phyloP scores from a whole-genome alignment of 108 stramenopile genomes.

The Cafeteria roenbergensis region DNA sequence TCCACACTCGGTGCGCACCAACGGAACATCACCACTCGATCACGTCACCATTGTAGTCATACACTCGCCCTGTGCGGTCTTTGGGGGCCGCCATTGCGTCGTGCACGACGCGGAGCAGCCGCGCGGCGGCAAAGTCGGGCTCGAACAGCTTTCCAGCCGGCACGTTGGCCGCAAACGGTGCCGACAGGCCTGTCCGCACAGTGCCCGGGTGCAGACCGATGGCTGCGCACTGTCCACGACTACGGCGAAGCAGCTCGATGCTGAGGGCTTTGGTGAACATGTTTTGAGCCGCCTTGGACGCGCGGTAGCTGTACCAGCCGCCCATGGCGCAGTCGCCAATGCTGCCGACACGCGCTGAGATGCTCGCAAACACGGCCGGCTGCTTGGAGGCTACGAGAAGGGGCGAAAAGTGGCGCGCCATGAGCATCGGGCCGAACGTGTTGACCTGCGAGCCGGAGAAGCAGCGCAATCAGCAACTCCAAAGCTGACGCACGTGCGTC shows the following conservation, averaged over 20 bases:
- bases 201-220: slow-evolving; percentile 79
- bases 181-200: slow-evolving; percentile 68
- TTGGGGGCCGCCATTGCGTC: background rate
- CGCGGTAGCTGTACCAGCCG: slow-evolving; percentile 78
- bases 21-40: background rate
- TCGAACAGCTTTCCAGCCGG: background rate
- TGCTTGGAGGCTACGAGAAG: background rate
- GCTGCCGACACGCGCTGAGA: slow-evolving; percentile 74
- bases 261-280: slow-evolving; percentile 60
- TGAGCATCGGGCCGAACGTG: slow-evolving; percentile 14
- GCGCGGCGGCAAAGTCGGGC: background rate
- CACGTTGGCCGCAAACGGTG: slow-evolving; percentile 31
- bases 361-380: slow-evolving; percentile 54
- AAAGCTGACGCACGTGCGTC: slow-evolving; percentile 61
- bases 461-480: slow-evolving; percentile 46
- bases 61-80: background rate
- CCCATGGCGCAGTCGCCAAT: slow-evolving; percentile 73
- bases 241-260: slow-evolving; percentile 52
- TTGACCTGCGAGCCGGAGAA: slow-evolving; percentile 27
- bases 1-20: too few species aligned
- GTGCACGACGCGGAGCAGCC: background rate
- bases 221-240: slow-evolving; percentile 36
- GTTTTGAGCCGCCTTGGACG: slow-evolving; percentile 74
- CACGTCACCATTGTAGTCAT: background rate
- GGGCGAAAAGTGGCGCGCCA: background rate